Base-by-base conservation (phyloP, 1,284 basidiomycete genomes). In the Pseudozyma sp. region DNA sequence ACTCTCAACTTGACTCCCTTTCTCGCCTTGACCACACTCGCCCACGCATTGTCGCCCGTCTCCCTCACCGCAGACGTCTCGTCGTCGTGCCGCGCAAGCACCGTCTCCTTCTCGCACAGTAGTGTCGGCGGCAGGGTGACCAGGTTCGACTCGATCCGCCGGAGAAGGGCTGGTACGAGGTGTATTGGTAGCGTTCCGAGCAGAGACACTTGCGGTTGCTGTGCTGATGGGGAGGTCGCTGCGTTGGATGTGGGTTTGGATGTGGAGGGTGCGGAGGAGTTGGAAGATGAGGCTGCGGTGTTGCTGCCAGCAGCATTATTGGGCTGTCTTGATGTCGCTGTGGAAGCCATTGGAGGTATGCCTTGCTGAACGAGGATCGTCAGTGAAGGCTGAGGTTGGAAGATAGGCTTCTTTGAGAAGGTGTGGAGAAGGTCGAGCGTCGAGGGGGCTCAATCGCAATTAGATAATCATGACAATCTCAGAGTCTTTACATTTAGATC, bases 1-100 rank as follows among this genome's bases (percentile, higher is more conserved):
- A 70, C 64, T 0, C 68, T 47, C 30, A 75, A 39, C 34, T 70
- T 66, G 46, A 75, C 64, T 0, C 64, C 63, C 7, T 47, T 44
- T 0, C 72, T 45, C 3, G 59, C 63, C 33, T 70, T 70, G 35
- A 75, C 67, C 8, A 75, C 72, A 19, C 56, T 60, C 13, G 67
- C 64, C 72, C 72, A 75, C 0, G 72, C 72, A 49, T 75, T 75
- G 54, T 75, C 68, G 57, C 68, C 68, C 47, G 64, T 75, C 52
- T 75, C 72, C 24, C 72, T 59, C 5, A 75, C 49, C 2, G 48
- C 53, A 3, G 68, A 70, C 4, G 68, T 47, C 14, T 46, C 54
- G 48, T 75, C 68, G 34, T 75, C 72, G 54, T 64, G 57, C 19
- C 72, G n/a, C 6, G 63, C 49, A 2, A 75, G 55, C 24, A 75